Conservation (phyloP, 179 eudicot species). For the Camellia oleifera region DNA sequence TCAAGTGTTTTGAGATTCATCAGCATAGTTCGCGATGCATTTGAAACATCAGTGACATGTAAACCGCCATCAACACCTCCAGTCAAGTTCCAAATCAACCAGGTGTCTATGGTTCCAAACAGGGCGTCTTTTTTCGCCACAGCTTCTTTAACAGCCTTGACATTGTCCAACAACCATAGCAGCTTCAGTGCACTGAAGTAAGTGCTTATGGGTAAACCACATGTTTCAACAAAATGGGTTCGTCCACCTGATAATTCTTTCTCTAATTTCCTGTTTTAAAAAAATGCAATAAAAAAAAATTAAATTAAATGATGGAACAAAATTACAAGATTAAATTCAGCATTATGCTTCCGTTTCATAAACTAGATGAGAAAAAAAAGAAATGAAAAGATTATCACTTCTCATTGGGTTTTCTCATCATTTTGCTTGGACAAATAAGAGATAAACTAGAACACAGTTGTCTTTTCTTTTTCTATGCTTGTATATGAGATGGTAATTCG, state of each 20-base stretch:
- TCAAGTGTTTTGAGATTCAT: constrained; percentile 78
- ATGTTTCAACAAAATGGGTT: constrained; percentile 75
- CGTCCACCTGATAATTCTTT: constrained; percentile 77
- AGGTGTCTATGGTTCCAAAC: constrained; percentile 94
- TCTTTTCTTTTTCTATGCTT: no score
- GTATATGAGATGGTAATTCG: no score
- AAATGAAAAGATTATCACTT: no score
- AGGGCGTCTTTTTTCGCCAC: constrained; percentile 71
- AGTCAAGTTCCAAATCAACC: constrained; percentile 95
- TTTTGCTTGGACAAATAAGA: no score
- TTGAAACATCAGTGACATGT: constrained; percentile 88
- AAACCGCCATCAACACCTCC: constrained; percentile 74
- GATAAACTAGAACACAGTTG: no score
- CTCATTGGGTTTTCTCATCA: no score
- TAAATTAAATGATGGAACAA: no score
- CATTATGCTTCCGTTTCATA: no score
- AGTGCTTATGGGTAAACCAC: constrained; percentile 95
- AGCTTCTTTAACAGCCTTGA: constrained; percentile 67
- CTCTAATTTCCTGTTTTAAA: constrained; percentile 67
- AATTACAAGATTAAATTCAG: no score
- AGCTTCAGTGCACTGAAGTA: constrained; percentile 93
- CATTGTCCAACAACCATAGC: constrained; percentile 83
- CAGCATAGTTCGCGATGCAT: constrained; percentile 95
- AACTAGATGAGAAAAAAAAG: no score
- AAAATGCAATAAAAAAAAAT: neutral